These are phyloP conservation scores for Mimosa bimucronata DNA, from an alignment of 306 rosid species.

Conservation along the genomic window DNA sequence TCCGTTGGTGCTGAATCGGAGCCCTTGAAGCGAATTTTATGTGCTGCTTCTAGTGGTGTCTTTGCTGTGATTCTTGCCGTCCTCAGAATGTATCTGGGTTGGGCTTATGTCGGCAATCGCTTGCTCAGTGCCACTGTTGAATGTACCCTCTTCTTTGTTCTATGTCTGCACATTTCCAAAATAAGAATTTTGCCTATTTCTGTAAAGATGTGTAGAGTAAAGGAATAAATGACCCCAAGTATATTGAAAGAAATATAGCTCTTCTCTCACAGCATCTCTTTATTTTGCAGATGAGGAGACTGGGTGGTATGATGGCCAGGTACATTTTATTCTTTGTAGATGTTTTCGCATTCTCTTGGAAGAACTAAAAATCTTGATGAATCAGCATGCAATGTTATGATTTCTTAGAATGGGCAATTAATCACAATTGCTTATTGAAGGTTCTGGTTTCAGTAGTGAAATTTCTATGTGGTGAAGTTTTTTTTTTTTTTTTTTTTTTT, in stretches of 20 bases:
- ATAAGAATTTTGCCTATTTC: not conserved
- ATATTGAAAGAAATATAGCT: not conserved
- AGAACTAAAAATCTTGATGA: not conserved
- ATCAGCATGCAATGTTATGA: not conserved
- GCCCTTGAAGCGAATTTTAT: conserved; percentile 56
- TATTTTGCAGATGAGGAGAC: conserved; percentile 85
- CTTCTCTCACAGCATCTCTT: conserved; percentile 13
- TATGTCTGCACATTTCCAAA: not conserved
- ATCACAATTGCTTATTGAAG: not conserved
- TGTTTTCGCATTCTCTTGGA: not conserved
- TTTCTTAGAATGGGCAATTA: not conserved
- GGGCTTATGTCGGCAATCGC: conserved; percentile 96
- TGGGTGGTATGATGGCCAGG: conserved; percentile 99
- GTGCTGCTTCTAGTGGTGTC: conserved; percentile 75
- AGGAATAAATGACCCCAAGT: not conserved
- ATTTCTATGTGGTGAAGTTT: not conserved
- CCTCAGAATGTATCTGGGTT: conserved; percentile 89
- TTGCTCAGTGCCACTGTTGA: conserved; percentile 96
- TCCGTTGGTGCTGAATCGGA: conserved; percentile 75
- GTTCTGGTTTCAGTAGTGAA: not conserved
- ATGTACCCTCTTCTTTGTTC: conserved; percentile 49
- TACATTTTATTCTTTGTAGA: conserved; percentile 30
- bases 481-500: too few species aligned
- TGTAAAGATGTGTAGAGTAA: not conserved
- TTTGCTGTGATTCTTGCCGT: conserved; percentile 73